Conservation (phyloP, 208 protist genomes). For the Leishmania tropica region DNA sequence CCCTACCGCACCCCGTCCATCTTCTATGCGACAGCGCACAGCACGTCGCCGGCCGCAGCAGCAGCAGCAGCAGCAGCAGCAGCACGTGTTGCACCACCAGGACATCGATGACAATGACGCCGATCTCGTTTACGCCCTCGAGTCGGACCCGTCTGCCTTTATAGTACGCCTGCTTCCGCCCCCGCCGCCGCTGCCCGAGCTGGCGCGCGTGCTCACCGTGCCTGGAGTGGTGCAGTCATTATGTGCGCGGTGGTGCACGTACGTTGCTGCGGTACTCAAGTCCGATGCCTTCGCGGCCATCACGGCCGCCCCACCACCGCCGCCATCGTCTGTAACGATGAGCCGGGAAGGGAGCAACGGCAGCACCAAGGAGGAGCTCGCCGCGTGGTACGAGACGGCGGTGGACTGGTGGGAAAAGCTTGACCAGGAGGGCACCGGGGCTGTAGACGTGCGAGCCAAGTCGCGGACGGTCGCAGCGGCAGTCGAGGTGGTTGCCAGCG, state of each 20-base stretch:
- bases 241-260: constrained; percentile 32
- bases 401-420: constrained; percentile 35
- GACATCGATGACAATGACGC: constrained; percentile 24
- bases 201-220: constrained; percentile 31
- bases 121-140: constrained; percentile 24
- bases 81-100: constrained; percentile 11
- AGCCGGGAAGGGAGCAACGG: constrained; percentile 3
- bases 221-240: constrained; percentile 30
- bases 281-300: constrained; percentile 28
- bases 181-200: constrained; percentile 35
- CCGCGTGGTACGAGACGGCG: constrained; percentile 32
- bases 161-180: constrained; percentile 34
- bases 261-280: constrained; percentile 31
- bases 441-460: constrained; percentile 32
- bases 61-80: background rate
- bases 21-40: constrained; percentile 3
- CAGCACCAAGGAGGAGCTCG: constrained; percentile 24
- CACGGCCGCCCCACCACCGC: constrained; percentile 20
- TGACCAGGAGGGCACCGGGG: constrained; percentile 27
- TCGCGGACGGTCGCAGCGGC: constrained; percentile 25
- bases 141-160: constrained; percentile 29
- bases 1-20: constrained; percentile 24
- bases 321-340: constrained; percentile 8
- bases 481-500: constrained; percentile 27
- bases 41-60: background rate